Conservation (phyloP, 1,139 yeast species). For the Saccharomyces hybrid region DNA sequence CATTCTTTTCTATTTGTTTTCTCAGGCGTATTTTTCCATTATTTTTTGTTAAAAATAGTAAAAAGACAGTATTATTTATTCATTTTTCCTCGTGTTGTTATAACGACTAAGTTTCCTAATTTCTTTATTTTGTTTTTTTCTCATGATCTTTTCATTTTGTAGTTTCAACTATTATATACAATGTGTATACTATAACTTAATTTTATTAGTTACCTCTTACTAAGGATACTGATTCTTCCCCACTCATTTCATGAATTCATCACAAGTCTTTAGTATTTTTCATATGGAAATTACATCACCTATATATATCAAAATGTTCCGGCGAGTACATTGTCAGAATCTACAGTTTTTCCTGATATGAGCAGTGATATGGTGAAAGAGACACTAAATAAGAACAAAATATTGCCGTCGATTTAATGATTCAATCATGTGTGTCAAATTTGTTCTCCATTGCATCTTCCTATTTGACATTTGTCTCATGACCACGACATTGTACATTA, state of each 20-base stretch:
- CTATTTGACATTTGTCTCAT: too few species aligned
- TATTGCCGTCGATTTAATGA: neutral
- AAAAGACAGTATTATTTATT: neutral
- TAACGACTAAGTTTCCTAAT: neutral
- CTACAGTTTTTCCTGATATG: neutral
- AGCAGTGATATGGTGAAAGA: neutral
- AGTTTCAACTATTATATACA: neutral
- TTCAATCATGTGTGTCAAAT: neutral
- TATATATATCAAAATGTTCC: neutral
- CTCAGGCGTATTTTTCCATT: neutral
- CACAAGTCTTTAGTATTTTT: neutral
- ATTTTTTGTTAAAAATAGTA: neutral
- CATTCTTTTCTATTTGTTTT: neutral
- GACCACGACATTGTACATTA: too few species aligned
- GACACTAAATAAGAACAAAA: neutral
- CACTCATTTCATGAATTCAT: neutral
- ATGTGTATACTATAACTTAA: neutral
- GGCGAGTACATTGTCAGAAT: neutral
- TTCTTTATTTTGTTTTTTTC: neutral
- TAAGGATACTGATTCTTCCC: neutral
- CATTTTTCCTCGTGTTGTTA: neutral
- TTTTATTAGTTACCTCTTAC: neutral
- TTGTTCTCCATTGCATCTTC: neutral
- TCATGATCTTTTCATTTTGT: neutral
- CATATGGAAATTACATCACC: too few species aligned